Evolutionary conservation across 208 protist species (phyloP).

Genomic region (Ichthyophonus hoferi): DNA sequence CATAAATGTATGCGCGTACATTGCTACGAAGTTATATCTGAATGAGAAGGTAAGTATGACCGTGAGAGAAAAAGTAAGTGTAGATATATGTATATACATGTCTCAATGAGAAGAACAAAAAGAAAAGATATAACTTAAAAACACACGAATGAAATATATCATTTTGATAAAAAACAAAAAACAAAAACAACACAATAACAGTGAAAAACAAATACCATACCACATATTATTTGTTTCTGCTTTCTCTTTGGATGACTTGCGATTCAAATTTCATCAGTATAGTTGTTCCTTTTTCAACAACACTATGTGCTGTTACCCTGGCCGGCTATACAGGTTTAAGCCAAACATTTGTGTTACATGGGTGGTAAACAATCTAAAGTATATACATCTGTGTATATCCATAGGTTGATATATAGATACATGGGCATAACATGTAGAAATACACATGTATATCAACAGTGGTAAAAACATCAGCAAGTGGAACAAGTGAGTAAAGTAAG

Average conservation of each 20-base stretch:
- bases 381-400: neutral
- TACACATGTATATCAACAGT: neutral
- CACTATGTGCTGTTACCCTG: slow-evolving; percentile 53
- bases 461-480: neutral
- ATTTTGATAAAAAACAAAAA: no score
- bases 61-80: no score
- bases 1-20: no score
- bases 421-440: neutral
- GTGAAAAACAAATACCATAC: no score
- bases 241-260: slow-evolving; percentile 50
- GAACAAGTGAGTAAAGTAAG: neutral
- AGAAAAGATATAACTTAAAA: no score
- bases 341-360: neutral
- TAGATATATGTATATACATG: no score
- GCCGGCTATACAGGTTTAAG: slow-evolving; percentile 36
- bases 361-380: neutral
- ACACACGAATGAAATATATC: no score
- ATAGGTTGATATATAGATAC: slow-evolving; percentile 3
- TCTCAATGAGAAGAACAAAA: no score
- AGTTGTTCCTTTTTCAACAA: slow-evolving; percentile 37
- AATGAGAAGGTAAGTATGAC: no score
- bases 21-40: no score
- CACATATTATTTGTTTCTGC: neutral
- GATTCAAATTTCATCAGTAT: slow-evolving; percentile 65
- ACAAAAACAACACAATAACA: no score